Evolutionary conservation across 371 early-diverging fungal species (phyloP), one percentile per base, ranked within the genome.

Genomic region (Catenaria anguillulae): DNA sequence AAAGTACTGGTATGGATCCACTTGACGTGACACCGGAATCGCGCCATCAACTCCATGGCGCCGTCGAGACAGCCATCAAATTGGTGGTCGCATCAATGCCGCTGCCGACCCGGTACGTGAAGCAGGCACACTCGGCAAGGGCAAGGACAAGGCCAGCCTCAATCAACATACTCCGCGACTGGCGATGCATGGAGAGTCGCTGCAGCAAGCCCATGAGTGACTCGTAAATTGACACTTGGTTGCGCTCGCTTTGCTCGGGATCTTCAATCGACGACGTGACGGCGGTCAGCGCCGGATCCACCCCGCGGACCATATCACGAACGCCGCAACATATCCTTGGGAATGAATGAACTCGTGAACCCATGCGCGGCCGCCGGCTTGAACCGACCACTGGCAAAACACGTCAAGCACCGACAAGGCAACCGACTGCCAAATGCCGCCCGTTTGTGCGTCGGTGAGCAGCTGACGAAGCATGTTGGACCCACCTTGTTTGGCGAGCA

Each of bases 151-250:
- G 71, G 1, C 87, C 86, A 64, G 78, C 77, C 31, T 86, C 87
- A 24, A 87, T 60, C 26, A 95, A 71, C 58, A 79, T 74, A 50
- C 84, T 81, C 0, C 89, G 84, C 19, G 92, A 92, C n/a, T 84
- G 83, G 15, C 73, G 68, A 37, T 77, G 73, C 67, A 84, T 82
- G 0, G 90, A 80, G 60, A 95, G 67, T 15, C 89, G 79, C 50
- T 89, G 70, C 63, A 93, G 78, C 54, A 95, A 71, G 2, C 83
- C 71, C 84, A 91, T 79, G 71, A 87, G 89, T n/a, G 85, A 71
- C 66, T 92, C 87, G 68, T 84, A 90, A 35, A 91, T 78, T 67
- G 83, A 84, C 40, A 40, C n/a, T n/a, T n/a, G n/a, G n/a, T n/a
- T n/a, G n/a, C n/a, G n/a, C n/a, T n/a, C n/a, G n/a, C n/a, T n/a